Base-by-base conservation (phyloP, 805 yeast species). In the Citeromyces matritensis region DNA sequence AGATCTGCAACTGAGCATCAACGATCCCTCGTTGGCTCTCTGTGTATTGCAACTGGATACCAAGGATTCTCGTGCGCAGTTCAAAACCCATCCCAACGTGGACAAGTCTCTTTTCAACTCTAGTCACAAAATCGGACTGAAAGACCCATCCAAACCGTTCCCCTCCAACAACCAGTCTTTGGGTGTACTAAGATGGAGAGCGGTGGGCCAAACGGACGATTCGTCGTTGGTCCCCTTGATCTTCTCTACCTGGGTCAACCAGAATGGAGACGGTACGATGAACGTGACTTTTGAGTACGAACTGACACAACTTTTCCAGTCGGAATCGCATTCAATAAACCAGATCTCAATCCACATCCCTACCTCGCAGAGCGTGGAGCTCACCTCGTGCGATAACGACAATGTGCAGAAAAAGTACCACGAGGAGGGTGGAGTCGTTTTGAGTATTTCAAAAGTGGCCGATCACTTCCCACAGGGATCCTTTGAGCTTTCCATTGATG, bases 81-180 rank as follows among this genome's bases (percentile, higher is more conserved):
- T 70, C 61, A 86, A 86, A 55, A 85, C 97, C 10, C 95, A 91
- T 60, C 98, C 98, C 39, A 86, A 88, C 50, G 93, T 91, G 41
- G 96, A 91, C 57, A 77, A 81, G 47, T 59, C 58, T 27, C 53
- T 70, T 46, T 91, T 88, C 53, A 63, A 66, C 29, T 49, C 65
- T 9, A 52, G 60, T 10, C 60, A 67, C 35, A 53, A 67, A 27
- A 73, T 91, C 45, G 79, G 79, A 1, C 67, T 86, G 47, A 82
- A 81, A 49, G 94, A 86, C 50, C 60, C 72, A 33, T 48, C 65
- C 29, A 82, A 83, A 48, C 70, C 85, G 24, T 86, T 91, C 70
- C 97, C 97, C 26, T 65, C 85, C 7, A 84, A 86, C 53, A 94
- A 85, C 50, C 88, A 83, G 49, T 73, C 83, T 31, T 66, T 88